Conservation (phyloP, 73 alveolate species). For the Paramecium biaurelia region DNA sequence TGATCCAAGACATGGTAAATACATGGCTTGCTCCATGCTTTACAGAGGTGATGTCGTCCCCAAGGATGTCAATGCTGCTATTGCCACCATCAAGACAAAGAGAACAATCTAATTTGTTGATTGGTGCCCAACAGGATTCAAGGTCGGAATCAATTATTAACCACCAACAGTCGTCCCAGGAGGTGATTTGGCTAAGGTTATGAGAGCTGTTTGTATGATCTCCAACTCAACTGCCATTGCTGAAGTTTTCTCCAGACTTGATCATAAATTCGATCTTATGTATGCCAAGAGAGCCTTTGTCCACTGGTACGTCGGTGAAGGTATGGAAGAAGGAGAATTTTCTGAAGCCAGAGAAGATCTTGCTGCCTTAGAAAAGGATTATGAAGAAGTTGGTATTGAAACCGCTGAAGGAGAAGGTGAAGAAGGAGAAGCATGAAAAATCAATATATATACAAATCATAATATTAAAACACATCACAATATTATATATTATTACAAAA, state of each 20-base stretch:
- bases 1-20: conserved; percentile 97
- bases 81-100: conserved; percentile 84
- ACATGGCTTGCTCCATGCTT: conserved; percentile 95
- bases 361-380: conserved; percentile 96
- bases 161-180: conserved; percentile 98
- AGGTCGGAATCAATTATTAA: conserved; percentile 96
- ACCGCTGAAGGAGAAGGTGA: conserved; percentile 93
- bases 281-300: conserved; percentile 93
- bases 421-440: conserved; percentile 56
- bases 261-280: conserved; percentile 98
- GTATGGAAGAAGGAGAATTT: conserved; percentile 90
- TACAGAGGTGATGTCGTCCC: conserved; percentile 94
- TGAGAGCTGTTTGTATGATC: conserved; percentile 91
- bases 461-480: background rate
- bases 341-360: conserved; percentile 97
- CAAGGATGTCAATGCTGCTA: conserved; percentile 74
- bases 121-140: conserved; percentile 98
- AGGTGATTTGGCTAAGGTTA: conserved; percentile 95
- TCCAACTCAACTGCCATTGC: conserved; percentile 92
- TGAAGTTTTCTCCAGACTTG: conserved; percentile 94
- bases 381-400: conserved; percentile 91
- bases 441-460: background rate
- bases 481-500: background rate
- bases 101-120: conserved; percentile 97
- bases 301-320: conserved; percentile 90